These are phyloP conservation scores for Globisporangium spiculum DNA, from an alignment of 352 stramenopile species.

Conservation along the genomic window DNA sequence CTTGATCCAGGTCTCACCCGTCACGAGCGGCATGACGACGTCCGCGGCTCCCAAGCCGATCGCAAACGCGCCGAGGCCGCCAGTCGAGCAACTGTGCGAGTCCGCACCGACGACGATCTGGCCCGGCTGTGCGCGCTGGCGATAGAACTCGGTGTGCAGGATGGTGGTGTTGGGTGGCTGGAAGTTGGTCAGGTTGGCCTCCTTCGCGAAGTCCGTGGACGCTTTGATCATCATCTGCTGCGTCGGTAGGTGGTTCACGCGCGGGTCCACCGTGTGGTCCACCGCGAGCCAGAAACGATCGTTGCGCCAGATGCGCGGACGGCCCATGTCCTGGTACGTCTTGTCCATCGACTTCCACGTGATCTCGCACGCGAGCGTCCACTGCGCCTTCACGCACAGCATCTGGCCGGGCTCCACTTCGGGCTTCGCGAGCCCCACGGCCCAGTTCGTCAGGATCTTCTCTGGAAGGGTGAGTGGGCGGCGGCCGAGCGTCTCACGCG, in stretches of 20 bases:
- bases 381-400: conserved; percentile 83
- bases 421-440: conserved; percentile 63
- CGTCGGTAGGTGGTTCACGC: conserved; percentile 75
- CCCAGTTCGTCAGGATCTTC: conserved; percentile 81
- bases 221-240: conserved; percentile 90
- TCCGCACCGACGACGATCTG: conserved; percentile 84
- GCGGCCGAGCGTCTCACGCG: conserved; percentile 21
- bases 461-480: conserved; percentile 41
- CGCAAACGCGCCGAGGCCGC: conserved; percentile 74
- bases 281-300: conserved; percentile 87
- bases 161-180: conserved; percentile 85
- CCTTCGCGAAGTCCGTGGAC: conserved; percentile 76
- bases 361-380: conserved; percentile 84
- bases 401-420: conserved; percentile 69
- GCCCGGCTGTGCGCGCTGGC: conserved; percentile 75
- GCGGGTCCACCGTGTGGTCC: conserved; percentile 82
- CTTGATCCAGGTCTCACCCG: conserved; percentile 87
- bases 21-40: conserved; percentile 84
- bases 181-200: conserved; percentile 79
- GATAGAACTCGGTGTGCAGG: conserved; percentile 86
- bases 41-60: conserved; percentile 75
- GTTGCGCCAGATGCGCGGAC: conserved; percentile 79
- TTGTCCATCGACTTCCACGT: conserved; percentile 91
- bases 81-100: conserved; percentile 76
- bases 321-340: conserved; percentile 84